phyloP scores from a whole-genome alignment of 805 yeast species.

The Pichia cephalocereana region DNA sequence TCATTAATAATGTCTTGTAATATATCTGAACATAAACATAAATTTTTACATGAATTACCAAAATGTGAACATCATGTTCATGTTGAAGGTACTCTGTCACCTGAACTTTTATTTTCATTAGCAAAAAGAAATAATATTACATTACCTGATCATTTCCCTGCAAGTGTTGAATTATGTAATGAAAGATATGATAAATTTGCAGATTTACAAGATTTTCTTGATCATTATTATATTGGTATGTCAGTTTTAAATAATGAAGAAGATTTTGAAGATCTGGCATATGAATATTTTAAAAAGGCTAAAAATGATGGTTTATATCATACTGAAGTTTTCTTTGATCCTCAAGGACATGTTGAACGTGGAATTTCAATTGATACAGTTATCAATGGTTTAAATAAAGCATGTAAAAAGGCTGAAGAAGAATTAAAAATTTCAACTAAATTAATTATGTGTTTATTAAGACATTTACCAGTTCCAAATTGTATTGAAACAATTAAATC shows the following conservation, averaged over 20 bases:
- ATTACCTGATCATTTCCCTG: slow-evolving; percentile 58
- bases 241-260: slow-evolving; percentile 58
- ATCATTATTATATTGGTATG: slow-evolving; percentile 76
- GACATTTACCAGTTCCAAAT: slow-evolving; percentile 59
- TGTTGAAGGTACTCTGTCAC: slow-evolving; percentile 74
- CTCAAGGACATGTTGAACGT: slow-evolving; percentile 73
- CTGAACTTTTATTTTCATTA: slow-evolving; percentile 59
- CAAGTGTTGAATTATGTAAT: slow-evolving; percentile 45
- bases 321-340: slow-evolving; percentile 75
- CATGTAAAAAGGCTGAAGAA: slow-evolving; percentile 50
- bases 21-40: slow-evolving; percentile 4
- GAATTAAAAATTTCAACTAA: slow-evolving; percentile 59
- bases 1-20: too few relatives aligned
- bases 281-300: slow-evolving; percentile 58
- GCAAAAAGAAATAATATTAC: slow-evolving; percentile 55
- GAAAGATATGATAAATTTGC: slow-evolving; percentile 52
- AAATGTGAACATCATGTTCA: slow-evolving; percentile 86
- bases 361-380: slow-evolving; percentile 52
- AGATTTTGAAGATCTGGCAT: slow-evolving; percentile 74
- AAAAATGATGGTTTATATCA: slow-evolving; percentile 52
- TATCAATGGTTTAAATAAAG: slow-evolving; percentile 57
- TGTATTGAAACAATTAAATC: slow-evolving; percentile 49
- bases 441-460: slow-evolving; percentile 71
- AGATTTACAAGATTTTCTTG: slow-evolving; percentile 69
- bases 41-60: slow-evolving; percentile 61